Evolutionary conservation across 2,329 filamentous ascomycete species (phyloP).

Genomic region (Fusarium nisikadoi): DNA sequence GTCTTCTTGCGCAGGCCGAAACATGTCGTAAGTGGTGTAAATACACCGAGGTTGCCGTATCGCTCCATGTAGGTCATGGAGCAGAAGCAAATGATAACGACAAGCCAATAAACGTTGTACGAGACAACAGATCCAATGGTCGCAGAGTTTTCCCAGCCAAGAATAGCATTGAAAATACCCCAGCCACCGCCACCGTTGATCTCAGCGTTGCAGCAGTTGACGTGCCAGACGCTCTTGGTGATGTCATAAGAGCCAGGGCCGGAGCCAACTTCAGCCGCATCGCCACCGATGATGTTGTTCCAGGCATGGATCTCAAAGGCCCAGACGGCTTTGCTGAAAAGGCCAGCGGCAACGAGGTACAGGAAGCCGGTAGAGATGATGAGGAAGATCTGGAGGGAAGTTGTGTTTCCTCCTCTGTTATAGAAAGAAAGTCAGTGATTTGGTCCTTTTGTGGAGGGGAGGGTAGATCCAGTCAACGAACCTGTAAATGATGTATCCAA

Average conservation of each 20-base stretch:
- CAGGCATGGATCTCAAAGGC: not conserved
- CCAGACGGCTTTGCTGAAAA: constrained; percentile 1
- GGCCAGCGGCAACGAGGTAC: not conserved
- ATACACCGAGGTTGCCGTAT: not conserved
- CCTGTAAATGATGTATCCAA: not conserved
- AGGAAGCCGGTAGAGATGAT: not conserved
- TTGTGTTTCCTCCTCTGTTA: not conserved
- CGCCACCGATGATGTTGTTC: not conserved
- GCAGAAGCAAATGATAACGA: not conserved
- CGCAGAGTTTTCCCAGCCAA: not conserved
- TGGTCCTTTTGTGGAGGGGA: rapidly evolving
- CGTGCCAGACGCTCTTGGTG: not conserved
- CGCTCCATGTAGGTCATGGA: not conserved
- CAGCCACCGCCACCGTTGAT: not conserved
- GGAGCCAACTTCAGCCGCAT: not conserved
- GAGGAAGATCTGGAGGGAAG: not conserved
- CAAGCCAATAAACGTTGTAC: not conserved
- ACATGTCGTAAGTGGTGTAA: not conserved
- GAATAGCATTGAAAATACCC: not conserved
- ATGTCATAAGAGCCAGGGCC: not conserved
- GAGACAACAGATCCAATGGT: not conserved
- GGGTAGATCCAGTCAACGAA: rapidly evolving
- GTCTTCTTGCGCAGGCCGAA: not conserved
- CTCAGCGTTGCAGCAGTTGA: not conserved
- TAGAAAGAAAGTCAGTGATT: no score